phyloP scores from a whole-genome alignment of 768 basidiomycete species.

The Pisolithus orientalis region DNA sequence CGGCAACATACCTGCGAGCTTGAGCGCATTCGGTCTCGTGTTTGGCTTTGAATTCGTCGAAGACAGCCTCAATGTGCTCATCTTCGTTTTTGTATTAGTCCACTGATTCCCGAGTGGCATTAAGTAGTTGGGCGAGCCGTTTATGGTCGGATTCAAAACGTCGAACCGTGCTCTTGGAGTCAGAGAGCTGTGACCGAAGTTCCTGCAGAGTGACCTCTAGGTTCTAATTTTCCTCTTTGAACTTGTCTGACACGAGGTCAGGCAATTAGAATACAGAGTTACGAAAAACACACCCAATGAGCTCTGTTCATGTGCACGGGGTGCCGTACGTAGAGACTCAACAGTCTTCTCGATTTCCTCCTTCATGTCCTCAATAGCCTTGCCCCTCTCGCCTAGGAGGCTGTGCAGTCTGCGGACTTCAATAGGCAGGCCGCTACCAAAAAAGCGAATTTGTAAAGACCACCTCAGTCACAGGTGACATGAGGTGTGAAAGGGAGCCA shows the following conservation, averaged over 20 bases:
- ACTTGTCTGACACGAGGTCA: slow-evolving; percentile 57
- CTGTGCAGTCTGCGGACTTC: slow-evolving; percentile 91
- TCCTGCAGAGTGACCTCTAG: slow-evolving; percentile 92
- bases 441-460: slow-evolving; percentile 76
- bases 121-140: slow-evolving; percentile 69
- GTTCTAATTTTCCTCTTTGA: slow-evolving; percentile 99
- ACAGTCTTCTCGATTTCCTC: slow-evolving; percentile 84
- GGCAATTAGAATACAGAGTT: not conserved
- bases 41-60: slow-evolving; percentile 77
- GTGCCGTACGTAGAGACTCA: slow-evolving; percentile 64
- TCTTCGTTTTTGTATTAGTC: slow-evolving; percentile 86
- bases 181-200: slow-evolving; percentile 60
- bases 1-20: slow-evolving; percentile 80
- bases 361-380: slow-evolving; percentile 87
- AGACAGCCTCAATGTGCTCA: slow-evolving; percentile 56
- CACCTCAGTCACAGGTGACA: slow-evolving; percentile 12
- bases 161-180: slow-evolving; percentile 56
- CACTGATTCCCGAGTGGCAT: slow-evolving; percentile 63
- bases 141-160: slow-evolving; percentile 81
- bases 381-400: slow-evolving; percentile 86
- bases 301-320: slow-evolving; percentile 74
- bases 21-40: slow-evolving; percentile 95
- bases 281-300: slow-evolving; percentile 45
- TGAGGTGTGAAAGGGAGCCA: slow-evolving; percentile 6
- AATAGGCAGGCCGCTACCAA: slow-evolving; percentile 84